Base-by-base conservation (phyloP, 1,284 basidiomycete species). In the Ganoderma leucocontextum region DNA sequence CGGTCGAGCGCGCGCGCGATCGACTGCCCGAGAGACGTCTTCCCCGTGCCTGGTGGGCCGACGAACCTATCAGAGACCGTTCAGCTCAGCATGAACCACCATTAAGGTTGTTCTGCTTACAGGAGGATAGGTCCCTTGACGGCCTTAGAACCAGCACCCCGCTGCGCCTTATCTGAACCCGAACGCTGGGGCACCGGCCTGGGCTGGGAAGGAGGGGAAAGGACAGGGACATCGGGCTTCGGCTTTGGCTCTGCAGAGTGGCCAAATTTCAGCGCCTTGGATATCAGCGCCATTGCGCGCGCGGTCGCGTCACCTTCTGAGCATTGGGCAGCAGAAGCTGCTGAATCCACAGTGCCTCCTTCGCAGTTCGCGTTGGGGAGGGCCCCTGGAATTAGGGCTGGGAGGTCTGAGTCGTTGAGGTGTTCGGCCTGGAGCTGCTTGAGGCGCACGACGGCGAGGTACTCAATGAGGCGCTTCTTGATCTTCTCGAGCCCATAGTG, bases 401-500 rank as follows among this genome's bases (percentile, higher is more conserved):
- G 52, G 2, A 58, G 35, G 55, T 60, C 67, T 22, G 47, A 22
- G 39, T 77, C 71, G 19, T 75, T 76, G 67, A 85, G 82, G 59
- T 77, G 80, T 66, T 85, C 85, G 0, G 75, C 72, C 53, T 78
- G 75, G 60, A 92, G 83, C 71, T 94, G 90, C 71, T 89, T 90
- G 59, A 97, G 83, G 72, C 95, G 86, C 59, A 96, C 92, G 35
- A 97, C 92, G 0, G 95, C 95, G 29, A 97, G 86, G 77, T 95
- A 97, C 77, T 97, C 95, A 65, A 96, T 92, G 13, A 97, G 84
- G 10, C 95, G 87, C 72, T 94, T 93, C 85, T 97, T 97, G 79
- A 97, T 90, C 79, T 95, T 95, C 73, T 95, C 94, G 12, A 97
- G 84, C 1, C 95, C 95, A 74, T 91, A 97, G 79, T 97, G 95